phyloP scores from a whole-genome alignment of 495 filamentous ascomycete genomes.

The Xylaria bambusicola region DNA sequence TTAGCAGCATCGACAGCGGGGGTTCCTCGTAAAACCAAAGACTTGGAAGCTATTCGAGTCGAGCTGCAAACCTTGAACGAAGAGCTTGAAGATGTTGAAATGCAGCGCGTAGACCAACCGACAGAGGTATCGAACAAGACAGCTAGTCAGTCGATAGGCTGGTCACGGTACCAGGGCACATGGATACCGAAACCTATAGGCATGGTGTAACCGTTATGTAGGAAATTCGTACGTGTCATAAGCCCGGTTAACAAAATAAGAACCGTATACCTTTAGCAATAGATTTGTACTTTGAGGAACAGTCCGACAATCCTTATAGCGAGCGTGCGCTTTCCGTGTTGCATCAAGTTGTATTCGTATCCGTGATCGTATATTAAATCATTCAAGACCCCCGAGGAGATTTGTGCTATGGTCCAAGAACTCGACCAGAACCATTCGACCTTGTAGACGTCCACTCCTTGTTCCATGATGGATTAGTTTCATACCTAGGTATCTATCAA shows the following conservation, averaged over 20 bases:
- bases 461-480: too few relatives aligned
- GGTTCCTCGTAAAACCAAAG: slow-evolving; percentile 18
- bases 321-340: too few relatives aligned
- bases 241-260: background rate
- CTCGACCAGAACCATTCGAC: too few relatives aligned
- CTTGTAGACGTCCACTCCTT: too few relatives aligned
- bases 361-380: too few relatives aligned
- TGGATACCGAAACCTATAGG: slow-evolving; percentile 68
- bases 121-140: slow-evolving; percentile 7
- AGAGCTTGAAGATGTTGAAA: slow-evolving; percentile 22
- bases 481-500: too few relatives aligned
- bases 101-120: slow-evolving; percentile 12
- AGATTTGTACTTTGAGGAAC: too few relatives aligned
- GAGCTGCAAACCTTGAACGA: slow-evolving; percentile 29
- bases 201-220: slow-evolving; percentile 39
- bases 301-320: too few relatives aligned
- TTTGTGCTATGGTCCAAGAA: too few relatives aligned
- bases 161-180: slow-evolving; percentile 53
- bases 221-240: background rate
- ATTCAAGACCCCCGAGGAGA: too few relatives aligned
- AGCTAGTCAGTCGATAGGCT: slow-evolving; percentile 37
- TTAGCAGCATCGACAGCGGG: slow-evolving; percentile 17
- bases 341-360: too few relatives aligned
- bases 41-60: slow-evolving; percentile 32
- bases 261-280: background rate